Percentiles rank a stretch among this genome's conserved stretches.
Evolutionary conservation across 192 early-diverging fungal species (phyloP).

Genomic region (Paraglomus brasilianum): DNA sequence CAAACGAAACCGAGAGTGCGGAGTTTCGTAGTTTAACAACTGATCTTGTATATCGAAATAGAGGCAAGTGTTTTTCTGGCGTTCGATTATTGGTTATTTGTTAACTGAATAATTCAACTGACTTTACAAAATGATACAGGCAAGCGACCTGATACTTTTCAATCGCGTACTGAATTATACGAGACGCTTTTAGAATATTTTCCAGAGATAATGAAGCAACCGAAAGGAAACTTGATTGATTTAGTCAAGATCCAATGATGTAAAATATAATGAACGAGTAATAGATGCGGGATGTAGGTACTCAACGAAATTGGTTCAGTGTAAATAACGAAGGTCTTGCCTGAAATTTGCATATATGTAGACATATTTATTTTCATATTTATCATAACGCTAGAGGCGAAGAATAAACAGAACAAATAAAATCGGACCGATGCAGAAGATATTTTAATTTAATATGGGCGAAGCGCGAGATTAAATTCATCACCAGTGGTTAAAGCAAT

Average conservation of each 20-base stretch:
- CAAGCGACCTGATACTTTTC: conserved; percentile 29
- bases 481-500: no score
- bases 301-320: no score
- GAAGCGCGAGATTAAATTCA: no score
- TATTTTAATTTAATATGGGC: no score
- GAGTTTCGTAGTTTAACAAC: conserved; percentile 36
- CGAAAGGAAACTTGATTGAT: conserved; percentile 68
- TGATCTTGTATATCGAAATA: not conserved
- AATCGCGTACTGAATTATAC: conserved; percentile 61
- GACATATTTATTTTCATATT: no score
- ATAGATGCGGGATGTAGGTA: no score
- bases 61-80: conserved; percentile 1
- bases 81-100: not conserved
- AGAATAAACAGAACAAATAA: no score
- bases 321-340: no score
- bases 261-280: not conserved
- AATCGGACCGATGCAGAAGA: no score
- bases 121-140: not conserved
- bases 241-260: conserved; percentile 51
- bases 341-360: no score
- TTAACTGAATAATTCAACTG: not conserved
- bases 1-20: conserved; percentile 40
- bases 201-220: conserved; percentile 75
- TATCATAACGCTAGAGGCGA: no score
- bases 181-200: conserved; percentile 72